Evolutionary conservation across 192 early-diverging fungal genomes (phyloP).

Genomic region (Backusella sp.): DNA sequence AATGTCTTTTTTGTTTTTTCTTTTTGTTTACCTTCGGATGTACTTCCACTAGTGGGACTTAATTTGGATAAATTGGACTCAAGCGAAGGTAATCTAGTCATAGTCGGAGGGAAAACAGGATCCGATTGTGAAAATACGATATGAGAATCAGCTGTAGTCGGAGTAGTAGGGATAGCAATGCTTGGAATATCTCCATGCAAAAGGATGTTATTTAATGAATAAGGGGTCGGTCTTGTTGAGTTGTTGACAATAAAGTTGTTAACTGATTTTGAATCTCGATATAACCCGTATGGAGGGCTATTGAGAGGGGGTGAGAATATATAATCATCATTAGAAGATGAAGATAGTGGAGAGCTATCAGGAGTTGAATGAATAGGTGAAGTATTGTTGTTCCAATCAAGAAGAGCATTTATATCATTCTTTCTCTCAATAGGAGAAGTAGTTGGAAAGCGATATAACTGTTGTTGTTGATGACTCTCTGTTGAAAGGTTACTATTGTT

Average conservation of each 20-base stretch:
- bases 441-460: neutral
- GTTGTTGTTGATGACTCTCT: neutral
- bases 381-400: constrained; percentile 4
- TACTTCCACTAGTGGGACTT: neutral
- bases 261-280: neutral
- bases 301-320: neutral
- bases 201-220: neutral
- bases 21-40: neutral
- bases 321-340: neutral
- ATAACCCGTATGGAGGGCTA: neutral
- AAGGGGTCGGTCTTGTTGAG: neutral
- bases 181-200: constrained; percentile 8
- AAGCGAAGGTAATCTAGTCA: neutral
- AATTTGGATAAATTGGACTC: neutral
- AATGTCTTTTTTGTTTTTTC: neutral
- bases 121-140: neutral
- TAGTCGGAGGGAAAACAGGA: neutral
- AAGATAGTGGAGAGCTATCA: constrained; percentile 4
- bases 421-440: neutral
- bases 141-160: neutral
- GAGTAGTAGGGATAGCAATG: constrained; percentile 17
- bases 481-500: neutral
- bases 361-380: constrained; percentile 12
- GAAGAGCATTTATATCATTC: neutral
- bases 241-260: neutral